Base-by-base conservation (phyloP, 2,329 filamentous ascomycete species). In the Purpureocillium lavendulum region DNA sequence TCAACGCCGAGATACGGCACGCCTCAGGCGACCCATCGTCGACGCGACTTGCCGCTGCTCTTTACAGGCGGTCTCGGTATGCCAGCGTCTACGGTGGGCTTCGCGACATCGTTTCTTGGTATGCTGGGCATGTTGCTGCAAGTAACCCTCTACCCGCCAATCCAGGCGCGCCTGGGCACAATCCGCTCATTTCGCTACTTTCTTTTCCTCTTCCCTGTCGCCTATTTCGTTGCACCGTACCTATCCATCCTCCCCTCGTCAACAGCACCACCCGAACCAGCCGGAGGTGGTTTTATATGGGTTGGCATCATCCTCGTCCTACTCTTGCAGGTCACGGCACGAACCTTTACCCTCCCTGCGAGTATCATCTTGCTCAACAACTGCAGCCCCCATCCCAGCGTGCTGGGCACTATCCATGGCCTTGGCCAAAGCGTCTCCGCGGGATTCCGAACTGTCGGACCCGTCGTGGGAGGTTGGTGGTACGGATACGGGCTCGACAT, bases 11-110 rank as follows among this genome's bases (percentile, higher is more conserved):
- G 79, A n/a, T 57, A 57, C 39, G 28, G 46, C 4, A 38, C 38
- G 2, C 68, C 60, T 10, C 49, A 45, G 44, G 48, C 51, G 48
- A 46, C 48, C 7, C 7, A 30, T 47, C 49, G 48, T 58, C 55
- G 46, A 12, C 50, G 55, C 10, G 46, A 48, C 12, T 49, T 71
- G 45, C 61, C 72, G 4, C 65, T 77, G 51, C 59, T 71, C 39
- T 84, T 84, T 48, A 73, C 75, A 7, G 77, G 81, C 29, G 80
- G 82, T 2, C 69, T 87, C 2, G 80, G 80, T 16, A 77, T 87
- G 56, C 71, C 77, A 0, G 76, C 81, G 0, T 69, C 75, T 0
- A 77, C 75, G 0, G 81, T 87, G 35, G 82, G 83, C 17, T 64
- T 82, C 32, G 81, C 81, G 12, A 82, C 82, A 31, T 79, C 81